A percentile compares a stretch with the other conserved stretches of the same genome.
Evolutionary conservation across 257 asterid genomes (phyloP).

Genomic region (Mitragyna speciosa): DNA sequence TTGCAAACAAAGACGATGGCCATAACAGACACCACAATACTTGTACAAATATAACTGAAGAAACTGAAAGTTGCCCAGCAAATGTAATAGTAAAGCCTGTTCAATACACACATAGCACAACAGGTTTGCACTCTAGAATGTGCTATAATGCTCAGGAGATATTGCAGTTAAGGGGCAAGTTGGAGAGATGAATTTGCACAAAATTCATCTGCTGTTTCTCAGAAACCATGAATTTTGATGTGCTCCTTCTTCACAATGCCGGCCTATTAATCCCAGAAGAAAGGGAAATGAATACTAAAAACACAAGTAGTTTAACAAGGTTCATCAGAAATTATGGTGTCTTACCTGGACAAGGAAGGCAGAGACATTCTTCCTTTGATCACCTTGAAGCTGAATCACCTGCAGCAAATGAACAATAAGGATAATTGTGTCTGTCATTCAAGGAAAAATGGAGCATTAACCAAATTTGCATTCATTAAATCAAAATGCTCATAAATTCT

Average conservation of each 20-base stretch:
- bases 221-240: background rate
- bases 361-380: conserved; percentile 32
- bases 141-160: background rate
- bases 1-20: background rate
- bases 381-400: conserved; percentile 37
- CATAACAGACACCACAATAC: background rate
- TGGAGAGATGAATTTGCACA: background rate
- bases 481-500: background rate
- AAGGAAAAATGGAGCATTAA: background rate
- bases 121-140: background rate
- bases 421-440: too few relatives aligned
- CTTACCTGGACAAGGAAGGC: conserved; percentile 28
- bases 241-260: conserved; percentile 1
- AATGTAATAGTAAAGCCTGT: background rate
- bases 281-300: background rate
- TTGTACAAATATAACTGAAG: background rate
- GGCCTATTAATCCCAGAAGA: background rate
- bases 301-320: background rate
- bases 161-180: background rate
- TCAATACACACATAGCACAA: background rate
- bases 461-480: too few relatives aligned
- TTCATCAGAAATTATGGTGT: background rate
- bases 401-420: background rate
- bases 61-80: too few relatives aligned
- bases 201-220: background rate